Evolutionary conservation across 2,329 filamentous ascomycete species (phyloP).

Genomic region (Aspergillus spinulosporus): DNA sequence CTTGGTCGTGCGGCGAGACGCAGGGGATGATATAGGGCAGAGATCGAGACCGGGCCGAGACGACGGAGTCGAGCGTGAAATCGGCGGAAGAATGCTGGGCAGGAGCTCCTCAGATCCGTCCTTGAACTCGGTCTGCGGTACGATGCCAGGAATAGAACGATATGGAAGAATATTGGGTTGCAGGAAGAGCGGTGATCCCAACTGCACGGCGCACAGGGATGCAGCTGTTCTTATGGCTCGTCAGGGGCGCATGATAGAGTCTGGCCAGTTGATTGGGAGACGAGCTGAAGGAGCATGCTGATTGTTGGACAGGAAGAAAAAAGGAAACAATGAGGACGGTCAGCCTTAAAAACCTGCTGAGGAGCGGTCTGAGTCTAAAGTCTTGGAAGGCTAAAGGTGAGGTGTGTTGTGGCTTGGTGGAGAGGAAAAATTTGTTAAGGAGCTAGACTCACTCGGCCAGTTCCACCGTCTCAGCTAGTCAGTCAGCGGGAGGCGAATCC

Average conservation of each 20-base stretch:
- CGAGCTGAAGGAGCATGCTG: background rate
- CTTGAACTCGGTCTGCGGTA: constrained; percentile 14
- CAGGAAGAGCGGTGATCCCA: constrained; percentile 16
- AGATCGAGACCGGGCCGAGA: constrained; percentile 13
- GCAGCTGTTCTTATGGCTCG: constrained; percentile 19
- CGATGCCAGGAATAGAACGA: constrained; percentile 11
- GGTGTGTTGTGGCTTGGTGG: constrained; percentile 16
- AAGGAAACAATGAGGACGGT: background rate
- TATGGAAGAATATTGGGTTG: background rate
- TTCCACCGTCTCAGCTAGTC: background rate
- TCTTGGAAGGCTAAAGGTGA: constrained; percentile 15
- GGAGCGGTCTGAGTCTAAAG: constrained; percentile 5
- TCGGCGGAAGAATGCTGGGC: constrained; percentile 5
- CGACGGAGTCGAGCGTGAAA: constrained; percentile 10
- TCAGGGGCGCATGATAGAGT: constrained; percentile 25
- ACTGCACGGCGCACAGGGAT: constrained; percentile 18
- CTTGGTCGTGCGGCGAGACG: constrained; percentile 12
- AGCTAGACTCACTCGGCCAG: constrained; percentile 12
- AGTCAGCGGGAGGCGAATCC: background rate
- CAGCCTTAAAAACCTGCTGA: background rate
- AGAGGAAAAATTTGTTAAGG: constrained; percentile 17
- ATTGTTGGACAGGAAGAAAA: background rate
- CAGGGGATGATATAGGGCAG: constrained; percentile 8
- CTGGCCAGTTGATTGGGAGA: constrained; percentile 24
- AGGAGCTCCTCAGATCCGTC: constrained; percentile 4